Percentiles rank a stretch among this genome's conserved stretches.
Evolutionary conservation across 257 asterid genomes (phyloP).

Genomic region (Mitragyna speciosa): DNA sequence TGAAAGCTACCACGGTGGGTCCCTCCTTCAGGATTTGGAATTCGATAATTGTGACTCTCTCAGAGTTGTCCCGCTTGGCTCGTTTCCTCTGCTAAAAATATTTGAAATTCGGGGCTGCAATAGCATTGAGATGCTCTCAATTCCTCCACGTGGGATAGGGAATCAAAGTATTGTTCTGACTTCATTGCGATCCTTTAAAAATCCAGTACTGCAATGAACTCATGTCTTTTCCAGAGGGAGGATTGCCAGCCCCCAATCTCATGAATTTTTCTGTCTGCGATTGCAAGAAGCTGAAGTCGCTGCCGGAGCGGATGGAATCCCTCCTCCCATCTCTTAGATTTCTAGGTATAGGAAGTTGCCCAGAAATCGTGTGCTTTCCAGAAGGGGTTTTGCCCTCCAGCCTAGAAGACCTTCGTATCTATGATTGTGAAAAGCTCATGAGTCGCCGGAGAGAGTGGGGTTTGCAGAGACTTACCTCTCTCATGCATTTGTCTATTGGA

Average conservation of each 20-base stretch:
- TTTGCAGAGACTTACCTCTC: slow-evolving; percentile 5
- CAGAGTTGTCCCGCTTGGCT: not conserved
- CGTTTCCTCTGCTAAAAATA: not conserved
- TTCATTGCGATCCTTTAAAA: not conserved
- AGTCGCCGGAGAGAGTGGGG: not conserved
- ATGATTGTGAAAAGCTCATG: not conserved
- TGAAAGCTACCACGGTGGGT: too few relatives aligned
- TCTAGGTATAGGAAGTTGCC: not conserved
- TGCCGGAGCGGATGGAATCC: slow-evolving; percentile 13
- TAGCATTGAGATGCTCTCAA: not conserved
- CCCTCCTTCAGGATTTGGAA: not conserved
- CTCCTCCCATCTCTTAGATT: not conserved
- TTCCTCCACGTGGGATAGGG: not conserved
- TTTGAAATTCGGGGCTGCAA: accelerated
- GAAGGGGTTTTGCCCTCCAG: slow-evolving; percentile 10
- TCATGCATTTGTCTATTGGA: accelerated
- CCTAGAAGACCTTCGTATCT: accelerated
- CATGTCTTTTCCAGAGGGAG: not conserved
- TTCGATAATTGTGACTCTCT: not conserved
- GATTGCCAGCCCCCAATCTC: not conserved
- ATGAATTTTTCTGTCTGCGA: accelerated
- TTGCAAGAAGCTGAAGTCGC: slow-evolving; percentile 4
- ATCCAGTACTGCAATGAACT: not conserved
- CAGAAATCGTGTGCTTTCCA: slow-evolving; percentile 9
- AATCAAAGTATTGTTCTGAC: not conserved